These are phyloP conservation scores for Jaapia argillacea DNA, from an alignment of 768 basidiomycete genomes.

Conservation along the genomic window DNA sequence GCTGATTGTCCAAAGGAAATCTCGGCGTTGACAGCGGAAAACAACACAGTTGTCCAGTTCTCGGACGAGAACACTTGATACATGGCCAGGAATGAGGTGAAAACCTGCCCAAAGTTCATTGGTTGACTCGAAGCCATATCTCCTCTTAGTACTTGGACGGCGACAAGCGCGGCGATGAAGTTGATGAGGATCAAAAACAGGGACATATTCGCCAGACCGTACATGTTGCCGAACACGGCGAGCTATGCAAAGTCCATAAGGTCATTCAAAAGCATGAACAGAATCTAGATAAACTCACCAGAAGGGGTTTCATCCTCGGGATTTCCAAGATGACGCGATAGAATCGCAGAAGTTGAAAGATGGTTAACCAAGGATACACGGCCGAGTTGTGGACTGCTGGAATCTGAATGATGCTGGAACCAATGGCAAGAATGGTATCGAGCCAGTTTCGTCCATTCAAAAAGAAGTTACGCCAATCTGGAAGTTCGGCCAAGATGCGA, in stretches of 20 bases:
- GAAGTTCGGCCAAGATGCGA: slow-evolving; percentile 59
- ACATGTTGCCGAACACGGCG: slow-evolving; percentile 87
- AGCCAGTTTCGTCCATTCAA: slow-evolving; percentile 50
- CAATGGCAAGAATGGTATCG: slow-evolving; percentile 68
- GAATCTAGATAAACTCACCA: slow-evolving; percentile 39
- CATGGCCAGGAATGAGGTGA: slow-evolving; percentile 76
- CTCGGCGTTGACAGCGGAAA: slow-evolving; percentile 53
- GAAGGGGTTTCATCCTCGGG: slow-evolving; percentile 80
- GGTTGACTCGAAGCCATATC: slow-evolving; percentile 44
- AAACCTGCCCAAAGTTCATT: slow-evolving; percentile 76
- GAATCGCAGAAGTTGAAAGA: slow-evolving; percentile 79
- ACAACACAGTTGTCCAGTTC: slow-evolving; percentile 82
- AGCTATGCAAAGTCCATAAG: slow-evolving; percentile 34
- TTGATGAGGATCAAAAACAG: slow-evolving; percentile 85
- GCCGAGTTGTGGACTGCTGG: slow-evolving; percentile 56
- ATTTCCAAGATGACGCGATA: slow-evolving; percentile 88
- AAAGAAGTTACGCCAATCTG: slow-evolving; percentile 80
- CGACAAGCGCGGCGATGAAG: slow-evolving; percentile 74
- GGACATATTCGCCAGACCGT: slow-evolving; percentile 85
- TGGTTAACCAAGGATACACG: slow-evolving; percentile 83
- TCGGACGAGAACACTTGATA: slow-evolving; percentile 91
- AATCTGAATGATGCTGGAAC: slow-evolving; percentile 74
- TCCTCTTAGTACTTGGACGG: slow-evolving; percentile 78
- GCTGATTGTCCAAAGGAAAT: slow-evolving; percentile 54
- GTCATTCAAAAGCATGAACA: slow-evolving; percentile 3